Evolutionary conservation across 768 basidiomycete genomes (phyloP), one percentile per base, ranked within the genome.

Genomic region (Pleurotus citrinopileatus): DNA sequence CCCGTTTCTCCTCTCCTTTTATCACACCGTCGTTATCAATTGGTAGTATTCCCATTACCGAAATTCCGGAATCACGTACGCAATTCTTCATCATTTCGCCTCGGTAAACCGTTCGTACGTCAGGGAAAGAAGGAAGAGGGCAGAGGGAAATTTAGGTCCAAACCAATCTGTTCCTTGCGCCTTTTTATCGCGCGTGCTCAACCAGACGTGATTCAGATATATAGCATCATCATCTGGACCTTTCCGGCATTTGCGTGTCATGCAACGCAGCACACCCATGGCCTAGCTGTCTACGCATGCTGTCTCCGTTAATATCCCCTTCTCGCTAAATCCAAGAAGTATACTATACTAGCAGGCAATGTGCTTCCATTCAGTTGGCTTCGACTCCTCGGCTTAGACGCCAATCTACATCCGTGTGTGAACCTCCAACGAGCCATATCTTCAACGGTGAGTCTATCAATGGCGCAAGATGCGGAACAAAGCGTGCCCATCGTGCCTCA

Each of bases 91-190:
- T 32, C 7, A 32, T 32, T 32, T n/a, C 29, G 29, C 29, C 42
- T n/a, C n/a, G n/a, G n/a, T n/a, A n/a, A n/a, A 44, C 42, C 22
- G 34, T 15, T 36, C n/a, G 25, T 23, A 36, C 34, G 48, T 28
- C 29, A 28, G 48, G 48, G 27, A n/a, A 34, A 10, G 34, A 34
- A 37, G 22, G 48, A 37, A 51, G 34, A 37, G 34, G 48, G 46
- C 23, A 32, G 27, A n/a, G 46, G 40, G 15, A 48, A 48, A 10
- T 27, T 22, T 17, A 32, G 28, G 25, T 15, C 26, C n/a, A 15
- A 17, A 51, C 37, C 48, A 36, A 51, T 51, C 48, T 15, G 48
- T 51, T 38, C 48, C 48, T 51, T 32, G 48, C 29, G 48, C 48
- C 48, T 34, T 51, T 51, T 51, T 51, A 51, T 51, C 17, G 28